phyloP scores from a whole-genome alignment of 106 monocot species.

The Dactylorhiza incarnata region DNA sequence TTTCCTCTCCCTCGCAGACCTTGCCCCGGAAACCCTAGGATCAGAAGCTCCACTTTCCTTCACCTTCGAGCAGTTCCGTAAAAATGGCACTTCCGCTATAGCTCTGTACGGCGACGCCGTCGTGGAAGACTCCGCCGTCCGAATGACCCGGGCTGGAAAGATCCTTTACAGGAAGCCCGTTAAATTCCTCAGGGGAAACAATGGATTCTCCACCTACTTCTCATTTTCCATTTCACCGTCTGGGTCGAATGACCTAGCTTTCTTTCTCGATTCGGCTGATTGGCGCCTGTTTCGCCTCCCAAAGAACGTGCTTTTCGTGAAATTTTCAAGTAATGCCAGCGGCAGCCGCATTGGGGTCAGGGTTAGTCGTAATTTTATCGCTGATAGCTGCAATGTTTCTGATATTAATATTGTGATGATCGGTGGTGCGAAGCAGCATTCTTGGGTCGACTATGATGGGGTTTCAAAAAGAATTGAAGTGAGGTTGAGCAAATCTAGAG shows the following conservation, averaged over 20 bases:
- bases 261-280: constrained; percentile 39
- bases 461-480: constrained; percentile 36
- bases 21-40: background rate
- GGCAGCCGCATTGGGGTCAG: constrained; percentile 24
- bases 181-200: constrained; percentile 31
- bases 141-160: constrained; percentile 23
- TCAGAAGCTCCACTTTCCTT: constrained; percentile 27
- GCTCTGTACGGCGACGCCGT: constrained; percentile 43
- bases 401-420: constrained; percentile 8
- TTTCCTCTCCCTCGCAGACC: constrained; percentile 6
- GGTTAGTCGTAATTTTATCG: constrained; percentile 22
- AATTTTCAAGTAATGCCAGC: constrained; percentile 23
- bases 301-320: constrained; percentile 33
- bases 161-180: constrained; percentile 32
- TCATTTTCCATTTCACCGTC: constrained; percentile 40
- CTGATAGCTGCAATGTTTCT: constrained; percentile 27
- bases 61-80: constrained; percentile 37
- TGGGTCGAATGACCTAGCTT: constrained; percentile 23
- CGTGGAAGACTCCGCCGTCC: constrained; percentile 22
- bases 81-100: constrained; percentile 21
- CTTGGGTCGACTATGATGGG: constrained; percentile 76
- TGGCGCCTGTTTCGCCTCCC: constrained; percentile 9
- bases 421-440: constrained; percentile 35
- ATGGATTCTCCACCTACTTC: constrained; percentile 69
- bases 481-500: constrained; percentile 30